A percentile compares a stretch with the other conserved stretches of the same genome.
These are phyloP conservation scores for Paxillus ammoniavirescens DNA, from an alignment of 768 basidiomycete species.

Conservation along the genomic window DNA sequence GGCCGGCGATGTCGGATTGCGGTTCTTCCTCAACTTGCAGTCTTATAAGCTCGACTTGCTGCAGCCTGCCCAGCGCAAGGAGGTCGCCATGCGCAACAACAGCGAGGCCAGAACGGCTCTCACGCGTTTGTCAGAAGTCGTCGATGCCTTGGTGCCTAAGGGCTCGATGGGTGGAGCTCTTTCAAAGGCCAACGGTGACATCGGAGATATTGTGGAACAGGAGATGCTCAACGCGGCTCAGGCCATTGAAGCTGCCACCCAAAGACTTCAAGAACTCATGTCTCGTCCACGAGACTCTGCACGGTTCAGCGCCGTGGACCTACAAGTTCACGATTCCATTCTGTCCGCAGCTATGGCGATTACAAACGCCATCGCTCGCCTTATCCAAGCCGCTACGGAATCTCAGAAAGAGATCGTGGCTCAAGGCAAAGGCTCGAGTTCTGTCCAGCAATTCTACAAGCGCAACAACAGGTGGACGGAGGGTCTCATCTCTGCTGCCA, in stretches of 20 bases:
- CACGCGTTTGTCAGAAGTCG: conserved; percentile 79
- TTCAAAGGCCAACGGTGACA: conserved; percentile 82
- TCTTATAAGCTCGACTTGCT: conserved; percentile 90
- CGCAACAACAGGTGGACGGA: conserved; percentile 99
- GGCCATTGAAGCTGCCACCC: conserved; percentile 92
- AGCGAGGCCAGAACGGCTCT: conserved; percentile 81
- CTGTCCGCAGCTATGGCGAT: conserved; percentile 91
- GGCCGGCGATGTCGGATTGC: conserved; percentile 84
- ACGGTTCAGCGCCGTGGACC: conserved; percentile 87
- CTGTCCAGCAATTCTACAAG: conserved; percentile 98
- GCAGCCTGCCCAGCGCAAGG: conserved; percentile 70
- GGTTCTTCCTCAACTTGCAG: conserved; percentile 94
- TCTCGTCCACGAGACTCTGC: conserved; percentile 82
- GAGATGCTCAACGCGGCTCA: conserved; percentile 93
- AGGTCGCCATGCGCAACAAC: conserved; percentile 88
- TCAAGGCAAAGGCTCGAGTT: conserved; percentile 90
- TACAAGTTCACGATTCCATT: conserved; percentile 98
- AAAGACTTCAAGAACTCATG: conserved; percentile 89
- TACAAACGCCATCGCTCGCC: conserved; percentile 89
- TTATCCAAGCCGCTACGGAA: conserved; percentile 95
- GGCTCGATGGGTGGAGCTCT: conserved; percentile 67
- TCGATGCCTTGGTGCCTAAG: conserved; percentile 86
- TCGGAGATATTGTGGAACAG: conserved; percentile 93
- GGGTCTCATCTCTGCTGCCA: conserved; percentile 96
- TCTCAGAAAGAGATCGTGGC: conserved; percentile 98